phyloP scores from a whole-genome alignment of 768 basidiomycete species.

The Mycena venus region DNA sequence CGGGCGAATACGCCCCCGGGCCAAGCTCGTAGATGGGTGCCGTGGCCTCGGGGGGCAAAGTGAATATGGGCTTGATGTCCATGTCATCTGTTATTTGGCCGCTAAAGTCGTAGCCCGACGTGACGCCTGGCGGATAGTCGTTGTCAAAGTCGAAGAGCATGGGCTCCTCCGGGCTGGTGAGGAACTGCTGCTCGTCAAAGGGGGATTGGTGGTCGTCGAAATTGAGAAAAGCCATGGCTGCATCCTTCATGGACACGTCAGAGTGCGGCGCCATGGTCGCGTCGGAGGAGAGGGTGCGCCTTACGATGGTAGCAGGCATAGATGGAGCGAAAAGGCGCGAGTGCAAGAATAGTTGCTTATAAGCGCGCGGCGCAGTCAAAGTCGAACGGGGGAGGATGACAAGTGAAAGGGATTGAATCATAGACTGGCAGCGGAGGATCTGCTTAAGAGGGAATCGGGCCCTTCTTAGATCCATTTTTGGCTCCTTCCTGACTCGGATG shows the following conservation, averaged over 20 bases:
- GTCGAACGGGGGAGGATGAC: slow-evolving; percentile 40
- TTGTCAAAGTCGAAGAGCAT: slow-evolving; percentile 70
- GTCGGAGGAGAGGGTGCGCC: slow-evolving; percentile 49
- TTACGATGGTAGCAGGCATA: slow-evolving; percentile 59
- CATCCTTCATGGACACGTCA: slow-evolving; percentile 43
- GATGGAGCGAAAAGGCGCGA: slow-evolving; percentile 43
- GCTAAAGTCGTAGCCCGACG: slow-evolving; percentile 14
- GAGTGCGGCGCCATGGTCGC: slow-evolving; percentile 38
- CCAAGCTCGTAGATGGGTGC: slow-evolving; percentile 19
- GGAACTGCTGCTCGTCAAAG: slow-evolving; percentile 41
- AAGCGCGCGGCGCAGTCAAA: slow-evolving; percentile 31
- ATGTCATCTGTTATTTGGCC: slow-evolving; percentile 45
- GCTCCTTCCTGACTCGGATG: slow-evolving; percentile 33
- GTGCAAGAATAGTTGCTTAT: slow-evolving; percentile 45
- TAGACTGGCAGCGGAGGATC: slow-evolving; percentile 40
- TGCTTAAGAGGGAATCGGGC: slow-evolving; percentile 61
- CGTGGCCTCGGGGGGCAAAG: background rate
- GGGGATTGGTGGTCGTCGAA: slow-evolving; percentile 54
- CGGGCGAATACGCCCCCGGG: slow-evolving; percentile 36
- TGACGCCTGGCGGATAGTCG: slow-evolving; percentile 1
- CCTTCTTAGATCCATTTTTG: slow-evolving; percentile 33
- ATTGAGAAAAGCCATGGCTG: slow-evolving; percentile 41
- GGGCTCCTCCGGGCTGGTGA: slow-evolving; percentile 27
- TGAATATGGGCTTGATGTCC: slow-evolving; percentile 55
- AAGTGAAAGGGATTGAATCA: slow-evolving; percentile 39